phyloP scores from a whole-genome alignment of 352 stramenopile genomes.

The Plasmopara halstedii region DNA sequence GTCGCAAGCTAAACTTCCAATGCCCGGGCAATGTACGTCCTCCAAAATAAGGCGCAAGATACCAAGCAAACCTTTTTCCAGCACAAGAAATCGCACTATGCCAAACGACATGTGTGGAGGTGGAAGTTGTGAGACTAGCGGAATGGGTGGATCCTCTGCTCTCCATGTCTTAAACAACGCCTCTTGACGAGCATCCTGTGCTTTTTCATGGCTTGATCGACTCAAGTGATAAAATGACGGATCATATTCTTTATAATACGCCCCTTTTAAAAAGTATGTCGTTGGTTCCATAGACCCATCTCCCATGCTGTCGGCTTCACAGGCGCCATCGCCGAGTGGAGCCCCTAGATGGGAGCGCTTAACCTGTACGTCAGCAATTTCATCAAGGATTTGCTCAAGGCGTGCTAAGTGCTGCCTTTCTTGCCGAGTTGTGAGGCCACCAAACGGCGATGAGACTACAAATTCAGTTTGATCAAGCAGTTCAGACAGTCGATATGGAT shows the following conservation, averaged over 20 bases:
- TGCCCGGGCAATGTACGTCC: slow-evolving; percentile 26
- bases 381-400: slow-evolving; percentile 54
- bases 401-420: slow-evolving; percentile 61
- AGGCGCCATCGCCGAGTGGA: slow-evolving; percentile 21
- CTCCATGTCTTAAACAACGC: slow-evolving; percentile 81
- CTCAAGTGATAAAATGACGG: slow-evolving; percentile 75
- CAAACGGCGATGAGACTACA: slow-evolving; percentile 60
- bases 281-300: slow-evolving; percentile 55
- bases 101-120: slow-evolving; percentile 46
- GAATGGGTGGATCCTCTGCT: slow-evolving; percentile 55
- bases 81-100: slow-evolving; percentile 43
- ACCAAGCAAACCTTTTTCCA: slow-evolving; percentile 54
- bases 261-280: slow-evolving; percentile 73
- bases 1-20: slow-evolving; percentile 11
- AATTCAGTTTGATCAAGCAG: slow-evolving; percentile 76
- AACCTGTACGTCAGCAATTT: slow-evolving; percentile 65
- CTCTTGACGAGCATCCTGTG: slow-evolving; percentile 69
- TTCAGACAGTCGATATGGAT: slow-evolving; percentile 65
- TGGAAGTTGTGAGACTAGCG: slow-evolving; percentile 52
- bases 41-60: slow-evolving; percentile 64
- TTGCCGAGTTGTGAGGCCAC: slow-evolving; percentile 47
- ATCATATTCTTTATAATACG: slow-evolving; percentile 75
- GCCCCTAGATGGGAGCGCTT: slow-evolving; percentile 32
- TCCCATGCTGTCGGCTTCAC: slow-evolving; percentile 29
- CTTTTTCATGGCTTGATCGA: slow-evolving; percentile 67